phyloP scores from a whole-genome alignment of 768 basidiomycete genomes.

The Lepiota venenata region DNA sequence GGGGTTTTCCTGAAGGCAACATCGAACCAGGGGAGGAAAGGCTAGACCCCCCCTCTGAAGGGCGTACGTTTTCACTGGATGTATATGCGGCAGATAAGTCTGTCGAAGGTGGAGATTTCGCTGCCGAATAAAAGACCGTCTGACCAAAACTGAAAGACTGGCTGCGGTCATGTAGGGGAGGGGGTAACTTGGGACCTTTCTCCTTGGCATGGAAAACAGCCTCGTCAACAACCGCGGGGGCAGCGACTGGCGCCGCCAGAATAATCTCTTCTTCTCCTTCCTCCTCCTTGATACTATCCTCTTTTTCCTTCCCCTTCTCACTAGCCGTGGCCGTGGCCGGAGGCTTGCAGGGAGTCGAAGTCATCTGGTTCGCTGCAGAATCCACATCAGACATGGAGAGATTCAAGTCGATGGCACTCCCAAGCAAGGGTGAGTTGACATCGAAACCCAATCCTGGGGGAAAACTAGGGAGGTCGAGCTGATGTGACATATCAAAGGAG shows the following conservation, averaged over 20 bases:
- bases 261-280: slow-evolving; percentile 16
- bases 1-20: slow-evolving; percentile 29
- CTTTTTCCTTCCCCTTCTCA: slow-evolving; percentile 36
- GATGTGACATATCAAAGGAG: slow-evolving; percentile 56
- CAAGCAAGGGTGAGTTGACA: slow-evolving; percentile 31
- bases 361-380: slow-evolving; percentile 26
- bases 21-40: slow-evolving; percentile 13
- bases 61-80: slow-evolving; percentile 26
- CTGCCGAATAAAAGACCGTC: slow-evolving; percentile 55
- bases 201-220: slow-evolving; percentile 43
- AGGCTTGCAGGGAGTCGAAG: slow-evolving; percentile 40
- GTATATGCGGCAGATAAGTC: slow-evolving; percentile 25
- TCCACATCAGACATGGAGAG: slow-evolving; percentile 22
- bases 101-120: slow-evolving; percentile 15
- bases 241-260: slow-evolving; percentile 17
- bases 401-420: slow-evolving; percentile 31
- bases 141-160: slow-evolving; percentile 70
- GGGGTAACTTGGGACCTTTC: slow-evolving; percentile 31
- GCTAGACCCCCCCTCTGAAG: background rate
- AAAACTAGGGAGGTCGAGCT: slow-evolving; percentile 49
- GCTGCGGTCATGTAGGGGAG: slow-evolving; percentile 49
- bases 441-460: slow-evolving; percentile 41
- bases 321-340: slow-evolving; percentile 27
- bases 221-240: slow-evolving; percentile 32
- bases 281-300: slow-evolving; percentile 11